Evolutionary conservation across 805 yeast species (phyloP), one percentile per base, ranked within the genome.

Genomic region (Kuraishia floccosa): DNA sequence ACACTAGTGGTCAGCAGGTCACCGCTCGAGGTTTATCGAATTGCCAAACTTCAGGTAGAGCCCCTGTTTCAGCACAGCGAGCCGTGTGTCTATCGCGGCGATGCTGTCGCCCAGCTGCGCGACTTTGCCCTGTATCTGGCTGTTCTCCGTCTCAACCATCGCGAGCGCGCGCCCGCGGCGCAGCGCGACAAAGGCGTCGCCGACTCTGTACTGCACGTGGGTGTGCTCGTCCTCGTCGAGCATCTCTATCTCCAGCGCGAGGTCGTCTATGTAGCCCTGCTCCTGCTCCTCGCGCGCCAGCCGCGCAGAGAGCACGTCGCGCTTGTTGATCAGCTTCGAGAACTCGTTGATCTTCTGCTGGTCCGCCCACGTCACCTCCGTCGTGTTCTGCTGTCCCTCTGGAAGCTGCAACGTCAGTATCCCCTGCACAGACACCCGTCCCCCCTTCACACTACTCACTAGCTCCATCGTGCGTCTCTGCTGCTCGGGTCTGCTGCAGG

Each of bases 321-420:
- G 76, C 37, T 77, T 73, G 40, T 76, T 63, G 36, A 86, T 83
- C 38, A 86, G 63, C 28, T 86, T 80, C 11, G 95, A 83, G 49
- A 91, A 89, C 50, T 74, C 74, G 55, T 89, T 91, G 60, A 89
- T 89, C 48, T 72, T 72, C 49, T 81, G 76, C 58, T 89, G 98
- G 51, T 89, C 97, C 35, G 72, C 83, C 79, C 84, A 76, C 17
- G 66, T 55, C 17, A 81, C 93, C 39, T 78, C 83, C 0, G 64
- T 52, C 4, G 65, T 64, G 46, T 72, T 72, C 30, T 50, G 49
- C 39, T 69, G 70, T 17, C 78, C 78, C 39, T 65, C 64, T 3
- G 80, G 79, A 33, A 72, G 39, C 39, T 55, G 35, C 13, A n/a
- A n/a, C n/a, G n/a, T n/a, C n/a, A n/a, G n/a, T n/a, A n/a, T n/a